Percentiles rank a stretch among this genome's conserved stretches.
Evolutionary conservation across 192 early-diverging fungal genomes (phyloP).

Genomic region (Endogone sp.): DNA sequence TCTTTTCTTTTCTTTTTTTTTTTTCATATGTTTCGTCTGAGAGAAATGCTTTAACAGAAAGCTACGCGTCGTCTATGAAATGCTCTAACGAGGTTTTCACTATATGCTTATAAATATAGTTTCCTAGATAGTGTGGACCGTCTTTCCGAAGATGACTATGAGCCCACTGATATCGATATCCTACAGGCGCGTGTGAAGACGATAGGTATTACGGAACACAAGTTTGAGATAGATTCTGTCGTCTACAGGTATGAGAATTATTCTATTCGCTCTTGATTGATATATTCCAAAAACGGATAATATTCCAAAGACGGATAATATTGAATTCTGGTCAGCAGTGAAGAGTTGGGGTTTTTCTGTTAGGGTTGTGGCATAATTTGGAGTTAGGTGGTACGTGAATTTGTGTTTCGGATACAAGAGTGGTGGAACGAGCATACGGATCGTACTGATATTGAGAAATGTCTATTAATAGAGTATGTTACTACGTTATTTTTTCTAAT

Average conservation of each 20-base stretch:
- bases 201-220: conserved; percentile 63
- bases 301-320: too few relatives aligned
- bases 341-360: too few relatives aligned
- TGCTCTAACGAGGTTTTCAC: not conserved
- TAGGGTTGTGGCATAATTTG: not conserved
- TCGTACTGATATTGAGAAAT: too few relatives aligned
- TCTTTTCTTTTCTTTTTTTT: not conserved
- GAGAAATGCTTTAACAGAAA: too few relatives aligned
- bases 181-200: conserved; percentile 66
- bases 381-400: not conserved
- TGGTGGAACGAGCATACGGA: too few relatives aligned
- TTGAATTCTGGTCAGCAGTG: too few relatives aligned
- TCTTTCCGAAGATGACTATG: conserved; percentile 41
- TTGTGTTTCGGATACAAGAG: too few relatives aligned
- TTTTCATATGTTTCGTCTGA: not conserved
- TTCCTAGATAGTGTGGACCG: conserved; percentile 49
- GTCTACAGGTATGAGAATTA: conserved; percentile 44
- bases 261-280: conserved; percentile 1
- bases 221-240: conserved; percentile 56
- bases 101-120: conserved; percentile 8
- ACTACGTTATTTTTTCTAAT: not conserved
- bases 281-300: not conserved
- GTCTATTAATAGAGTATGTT: not conserved
- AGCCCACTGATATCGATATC: conserved; percentile 67
- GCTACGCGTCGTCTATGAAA: too few relatives aligned